Percentiles rank a stretch among this genome's conserved stretches.
phyloP scores from a whole-genome alignment of 1,139 yeast genomes.

The Nakaseomyces kungkrabaensis region DNA sequence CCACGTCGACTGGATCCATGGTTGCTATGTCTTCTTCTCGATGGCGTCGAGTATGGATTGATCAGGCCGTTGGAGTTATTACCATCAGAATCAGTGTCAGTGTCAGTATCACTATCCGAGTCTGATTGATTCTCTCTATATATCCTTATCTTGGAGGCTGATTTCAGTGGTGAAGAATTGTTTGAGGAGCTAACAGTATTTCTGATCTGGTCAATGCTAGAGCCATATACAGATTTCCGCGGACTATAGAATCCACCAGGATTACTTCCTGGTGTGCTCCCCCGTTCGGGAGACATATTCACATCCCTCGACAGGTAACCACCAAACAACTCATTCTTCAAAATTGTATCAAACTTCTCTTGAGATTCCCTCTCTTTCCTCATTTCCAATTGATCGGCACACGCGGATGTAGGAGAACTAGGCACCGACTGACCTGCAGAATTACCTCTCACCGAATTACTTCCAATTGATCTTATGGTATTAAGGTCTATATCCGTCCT shows the following conservation, averaged over 20 bases:
- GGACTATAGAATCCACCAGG: background rate
- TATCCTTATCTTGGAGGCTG: background rate
- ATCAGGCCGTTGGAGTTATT: conserved; percentile 1
- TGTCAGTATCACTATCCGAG: background rate
- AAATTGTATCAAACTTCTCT: conserved; percentile 71
- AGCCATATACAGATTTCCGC: background rate
- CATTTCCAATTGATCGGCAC: conserved; percentile 55
- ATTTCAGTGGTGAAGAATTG: background rate
- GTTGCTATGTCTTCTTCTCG: conserved; percentile 13
- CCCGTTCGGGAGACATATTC: conserved; percentile 3
- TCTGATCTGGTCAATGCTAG: conserved; percentile 23
- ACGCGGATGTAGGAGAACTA: conserved; percentile 15
- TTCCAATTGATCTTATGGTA: conserved; percentile 67
- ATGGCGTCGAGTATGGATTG: conserved; percentile 19
- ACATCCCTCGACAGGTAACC: conserved; percentile 42
- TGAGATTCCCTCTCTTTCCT: conserved; percentile 76
- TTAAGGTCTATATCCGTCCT: conserved; percentile 79
- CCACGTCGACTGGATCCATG: background rate
- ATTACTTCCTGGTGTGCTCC: background rate
- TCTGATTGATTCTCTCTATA: conserved; percentile 2
- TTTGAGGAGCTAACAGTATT: conserved; percentile 11
- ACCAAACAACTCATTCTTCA: conserved; percentile 87
- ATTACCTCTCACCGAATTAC: conserved; percentile 15
- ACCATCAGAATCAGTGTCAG: conserved; percentile 2
- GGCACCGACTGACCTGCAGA: conserved; percentile 23